Evolutionary conservation across 441 rosid species (phyloP).

Genomic region (Rhodomyrtus psidioides): DNA sequence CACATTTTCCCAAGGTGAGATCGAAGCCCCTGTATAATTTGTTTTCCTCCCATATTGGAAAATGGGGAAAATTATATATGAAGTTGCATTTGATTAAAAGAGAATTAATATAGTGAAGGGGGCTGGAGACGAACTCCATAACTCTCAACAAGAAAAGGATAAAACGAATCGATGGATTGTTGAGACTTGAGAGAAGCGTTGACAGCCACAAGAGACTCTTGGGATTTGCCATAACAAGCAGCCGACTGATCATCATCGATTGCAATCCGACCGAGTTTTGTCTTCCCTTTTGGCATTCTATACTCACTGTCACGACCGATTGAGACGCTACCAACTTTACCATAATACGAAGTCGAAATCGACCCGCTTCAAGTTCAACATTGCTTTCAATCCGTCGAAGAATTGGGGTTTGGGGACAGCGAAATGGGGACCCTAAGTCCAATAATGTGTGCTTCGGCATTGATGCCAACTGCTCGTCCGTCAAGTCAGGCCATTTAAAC

Average conservation of each 20-base stretch:
- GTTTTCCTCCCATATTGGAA: not conserved
- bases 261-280: not conserved
- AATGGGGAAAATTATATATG: not conserved
- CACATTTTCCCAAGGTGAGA: not conserved
- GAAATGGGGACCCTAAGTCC: not conserved
- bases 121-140: not conserved
- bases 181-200: not conserved
- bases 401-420: not conserved
- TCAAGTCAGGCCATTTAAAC: not conserved
- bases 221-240: not conserved
- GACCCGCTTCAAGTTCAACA: too few relatives aligned
- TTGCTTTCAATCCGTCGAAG: not conserved
- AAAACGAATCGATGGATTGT: not conserved
- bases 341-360: too few relatives aligned
- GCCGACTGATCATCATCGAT: not conserved
- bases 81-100: not conserved
- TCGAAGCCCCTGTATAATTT: not conserved
- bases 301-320: not conserved
- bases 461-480: not conserved
- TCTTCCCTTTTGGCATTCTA: not conserved
- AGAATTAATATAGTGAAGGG: not conserved
- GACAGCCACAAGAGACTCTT: not conserved
- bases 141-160: not conserved
- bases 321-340: not conserved
- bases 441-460: not conserved